Percentiles rank a stretch among this genome's conserved stretches.
Evolutionary conservation across 305 asterid species (phyloP).

Genomic region (Fraxinus velutina): DNA sequence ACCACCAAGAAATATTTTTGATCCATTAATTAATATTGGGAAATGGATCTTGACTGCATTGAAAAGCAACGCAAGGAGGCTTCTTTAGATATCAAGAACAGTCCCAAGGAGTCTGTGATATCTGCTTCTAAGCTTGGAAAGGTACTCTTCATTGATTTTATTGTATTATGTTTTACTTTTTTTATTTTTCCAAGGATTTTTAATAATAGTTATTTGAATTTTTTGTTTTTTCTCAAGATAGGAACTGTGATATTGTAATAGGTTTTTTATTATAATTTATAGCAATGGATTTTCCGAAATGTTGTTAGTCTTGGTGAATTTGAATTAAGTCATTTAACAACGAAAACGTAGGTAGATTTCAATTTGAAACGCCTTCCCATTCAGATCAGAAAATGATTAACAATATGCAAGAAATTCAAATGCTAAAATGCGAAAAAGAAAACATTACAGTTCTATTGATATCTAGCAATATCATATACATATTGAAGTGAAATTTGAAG

Average conservation of each 20-base stretch:
- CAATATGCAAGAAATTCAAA: background rate
- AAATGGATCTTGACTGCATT: slow-evolving; percentile 83
- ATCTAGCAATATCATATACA: background rate
- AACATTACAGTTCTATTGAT: background rate
- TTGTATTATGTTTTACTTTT: background rate
- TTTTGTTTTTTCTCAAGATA: background rate
- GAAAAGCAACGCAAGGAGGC: slow-evolving; percentile 40
- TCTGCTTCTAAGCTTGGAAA: slow-evolving; percentile 62
- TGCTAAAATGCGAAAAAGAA: background rate
- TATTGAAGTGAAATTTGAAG: background rate
- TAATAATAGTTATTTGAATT: background rate
- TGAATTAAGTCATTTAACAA: no score
- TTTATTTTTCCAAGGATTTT: background rate
- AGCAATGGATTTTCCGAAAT: background rate
- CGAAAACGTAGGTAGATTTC: background rate
- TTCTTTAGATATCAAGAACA: slow-evolving; percentile 35
- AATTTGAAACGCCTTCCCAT: background rate
- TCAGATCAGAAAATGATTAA: background rate
- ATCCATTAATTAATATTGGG: slow-evolving; percentile 4
- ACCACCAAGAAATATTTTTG: slow-evolving; percentile 19
- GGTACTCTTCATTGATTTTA: slow-evolving; percentile 34
- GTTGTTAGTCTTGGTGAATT: no score
- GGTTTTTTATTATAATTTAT: slow-evolving; percentile 3
- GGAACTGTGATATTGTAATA: background rate
- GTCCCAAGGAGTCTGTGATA: slow-evolving; percentile 41